phyloP scores from a whole-genome alignment of 2,329 filamentous ascomycete genomes.

The Cadophora malorum region DNA sequence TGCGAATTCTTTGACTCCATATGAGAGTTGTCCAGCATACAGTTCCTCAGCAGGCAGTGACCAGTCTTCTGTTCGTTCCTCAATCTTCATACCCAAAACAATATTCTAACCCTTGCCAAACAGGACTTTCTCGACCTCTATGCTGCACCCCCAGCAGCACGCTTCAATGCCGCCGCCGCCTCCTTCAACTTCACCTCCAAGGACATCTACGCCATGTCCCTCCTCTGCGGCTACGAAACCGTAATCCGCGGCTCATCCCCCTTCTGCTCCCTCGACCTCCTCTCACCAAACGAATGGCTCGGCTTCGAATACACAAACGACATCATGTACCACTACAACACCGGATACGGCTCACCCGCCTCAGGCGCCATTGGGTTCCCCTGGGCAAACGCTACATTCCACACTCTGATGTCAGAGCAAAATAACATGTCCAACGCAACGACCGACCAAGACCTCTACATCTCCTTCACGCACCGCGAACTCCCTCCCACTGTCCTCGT shows the following conservation, averaged over 20 bases:
- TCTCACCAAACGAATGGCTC: slow-evolving; percentile 55
- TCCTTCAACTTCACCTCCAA: slow-evolving; percentile 58
- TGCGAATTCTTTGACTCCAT: slow-evolving; percentile 60
- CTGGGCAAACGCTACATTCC: slow-evolving; percentile 59
- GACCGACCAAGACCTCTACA: slow-evolving; percentile 55
- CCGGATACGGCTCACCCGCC: slow-evolving; percentile 56
- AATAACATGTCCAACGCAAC: slow-evolving; percentile 45
- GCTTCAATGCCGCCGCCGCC: slow-evolving; percentile 53
- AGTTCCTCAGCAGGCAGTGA: slow-evolving; percentile 55
- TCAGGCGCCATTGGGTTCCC: slow-evolving; percentile 56
- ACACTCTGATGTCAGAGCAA: slow-evolving; percentile 44
- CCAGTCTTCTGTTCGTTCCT: slow-evolving; percentile 47
- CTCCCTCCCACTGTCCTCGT: slow-evolving; percentile 60
- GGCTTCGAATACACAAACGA: slow-evolving; percentile 58
- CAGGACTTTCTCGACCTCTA: slow-evolving; percentile 51
- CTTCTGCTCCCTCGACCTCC: slow-evolving; percentile 53
- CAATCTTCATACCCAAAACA: not conserved
- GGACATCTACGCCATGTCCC: slow-evolving; percentile 58
- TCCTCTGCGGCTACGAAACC: slow-evolving; percentile 58
- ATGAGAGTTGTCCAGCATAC: slow-evolving; percentile 59
- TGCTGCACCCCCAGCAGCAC: slow-evolving; percentile 56
- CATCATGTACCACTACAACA: slow-evolving; percentile 57
- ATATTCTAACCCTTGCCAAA: not conserved
- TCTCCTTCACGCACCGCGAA: slow-evolving; percentile 62
- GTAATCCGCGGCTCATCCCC: slow-evolving; percentile 55